Conservation (phyloP, 495 filamentous ascomycete species). For the Xylaria intraflava region DNA sequence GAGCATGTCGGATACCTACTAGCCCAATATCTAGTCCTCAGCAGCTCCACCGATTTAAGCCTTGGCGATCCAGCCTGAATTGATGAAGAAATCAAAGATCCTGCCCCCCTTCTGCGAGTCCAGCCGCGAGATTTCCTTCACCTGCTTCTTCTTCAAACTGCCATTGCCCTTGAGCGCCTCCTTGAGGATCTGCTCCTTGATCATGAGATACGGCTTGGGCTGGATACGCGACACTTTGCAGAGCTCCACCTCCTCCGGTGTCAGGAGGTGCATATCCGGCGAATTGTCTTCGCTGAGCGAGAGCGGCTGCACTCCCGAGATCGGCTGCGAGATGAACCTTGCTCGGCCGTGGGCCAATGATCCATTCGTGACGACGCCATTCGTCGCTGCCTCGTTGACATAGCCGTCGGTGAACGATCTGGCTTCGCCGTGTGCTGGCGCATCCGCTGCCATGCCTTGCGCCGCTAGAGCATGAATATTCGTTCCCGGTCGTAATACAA, state of each 20-base stretch:
- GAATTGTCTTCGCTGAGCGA: conserved; percentile 69
- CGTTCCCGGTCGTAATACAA: conserved; percentile 48
- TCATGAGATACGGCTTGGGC: conserved; percentile 89
- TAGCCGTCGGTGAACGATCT: conserved; percentile 38
- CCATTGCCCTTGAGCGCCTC: conserved; percentile 86
- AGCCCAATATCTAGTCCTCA: too few species aligned
- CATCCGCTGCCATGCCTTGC: conserved; percentile 20
- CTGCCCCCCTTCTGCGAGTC: conserved; percentile 51
- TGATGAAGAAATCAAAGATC: conserved; percentile 91
- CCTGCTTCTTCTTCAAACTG: conserved; percentile 82
- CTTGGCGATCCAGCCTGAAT: conserved; percentile 87
- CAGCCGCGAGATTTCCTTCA: conserved; percentile 53
- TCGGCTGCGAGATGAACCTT: conserved; percentile 38
- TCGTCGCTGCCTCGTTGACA: conserved; percentile 22
- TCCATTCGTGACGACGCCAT: conserved; percentile 35
- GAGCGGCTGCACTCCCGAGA: conserved; percentile 56
- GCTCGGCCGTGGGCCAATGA: conserved; percentile 30
- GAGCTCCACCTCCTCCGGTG: conserved; percentile 73
- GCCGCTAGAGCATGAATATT: conserved; percentile 7
- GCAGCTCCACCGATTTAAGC: too few species aligned
- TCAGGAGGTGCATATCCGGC: conserved; percentile 78
- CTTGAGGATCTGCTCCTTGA: conserved; percentile 83
- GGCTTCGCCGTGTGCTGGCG: conserved; percentile 25
- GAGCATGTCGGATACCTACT: too few species aligned
- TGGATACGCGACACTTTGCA: conserved; percentile 75